Percentiles rank a stretch among this genome's conserved stretches.
Evolutionary conservation across 202 grass and related monocot genomes (phyloP).

Genomic region (Setaria italica): DNA sequence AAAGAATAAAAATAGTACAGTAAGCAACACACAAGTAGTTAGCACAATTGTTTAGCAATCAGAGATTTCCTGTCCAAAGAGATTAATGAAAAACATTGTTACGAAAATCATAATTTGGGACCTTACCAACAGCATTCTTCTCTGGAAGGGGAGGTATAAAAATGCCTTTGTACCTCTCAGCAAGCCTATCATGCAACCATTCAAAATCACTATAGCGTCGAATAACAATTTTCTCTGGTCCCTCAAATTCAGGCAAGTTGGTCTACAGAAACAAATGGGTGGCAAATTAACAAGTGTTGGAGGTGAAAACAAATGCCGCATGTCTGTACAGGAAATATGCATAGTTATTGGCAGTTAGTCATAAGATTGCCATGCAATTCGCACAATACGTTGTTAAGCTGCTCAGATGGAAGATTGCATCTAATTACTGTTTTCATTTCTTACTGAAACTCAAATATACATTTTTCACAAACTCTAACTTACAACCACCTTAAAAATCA

Average conservation of each 20-base stretch:
- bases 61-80: neutral
- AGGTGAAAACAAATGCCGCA: neutral
- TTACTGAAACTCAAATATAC: constrained; percentile 15
- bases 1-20: constrained; percentile 26
- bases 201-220: constrained; percentile 97
- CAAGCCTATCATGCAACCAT: constrained; percentile 90
- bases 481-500: neutral
- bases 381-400: neutral
- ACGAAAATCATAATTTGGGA: constrained; percentile 35
- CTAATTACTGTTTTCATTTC: constrained; percentile 1
- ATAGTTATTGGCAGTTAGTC: neutral
- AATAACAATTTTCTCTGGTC: constrained; percentile 98
- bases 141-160: constrained; percentile 96
- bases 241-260: constrained; percentile 91
- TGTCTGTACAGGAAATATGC: neutral
- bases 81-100: constrained; percentile 30
- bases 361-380: constrained; percentile 6
- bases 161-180: constrained; percentile 94
- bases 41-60: neutral
- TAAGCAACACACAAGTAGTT: constrained; percentile 20
- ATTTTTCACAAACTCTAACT: neutral
- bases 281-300: constrained; percentile 11
- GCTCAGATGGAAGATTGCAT: constrained; percentile 1
- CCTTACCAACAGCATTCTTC: constrained; percentile 97
- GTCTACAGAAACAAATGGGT: constrained; percentile 65